Base-by-base conservation (phyloP, 176 grass and related monocot species). In the Luzula sylvatica region DNA sequence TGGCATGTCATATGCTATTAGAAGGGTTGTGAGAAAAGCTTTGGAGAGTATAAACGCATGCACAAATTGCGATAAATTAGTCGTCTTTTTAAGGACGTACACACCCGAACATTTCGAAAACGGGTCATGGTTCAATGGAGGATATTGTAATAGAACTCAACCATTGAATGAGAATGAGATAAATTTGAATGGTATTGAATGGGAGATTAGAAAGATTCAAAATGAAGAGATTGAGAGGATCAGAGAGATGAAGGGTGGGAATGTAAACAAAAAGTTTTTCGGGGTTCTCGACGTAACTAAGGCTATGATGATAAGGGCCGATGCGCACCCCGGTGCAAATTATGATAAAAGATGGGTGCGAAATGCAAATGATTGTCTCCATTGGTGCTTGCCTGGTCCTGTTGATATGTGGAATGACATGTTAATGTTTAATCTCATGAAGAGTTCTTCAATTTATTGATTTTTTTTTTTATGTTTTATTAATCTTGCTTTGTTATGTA, bases 261-360 rank as follows among this genome's bases (percentile, higher is more conserved):
- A 48, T 1, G 58, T 8, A 41, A 65, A 42, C 2, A 51, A 28
- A 4, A 50, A 18, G 22, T 55, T 25, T 59, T 82, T 83, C 42
- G 81, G 60, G 26, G 19, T 90, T 17, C 58, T 90, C 41, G 85
- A 98, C 52, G 81, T 90, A 38, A 98, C 92, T 7, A 86, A 50
- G 55, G 81, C 92, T 20, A 95, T 78, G 88, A 95, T 95, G 88
- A 50, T 88, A 51, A 75, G 88, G 39, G 88, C 79, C 23, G 88
- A 95, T 18, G 88, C 68, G 6, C 88, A 95, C 61, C 88, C 83
- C 0, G 88, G 76, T 32, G 42, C 15, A 24, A 60, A 78, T 53
- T 81, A 71, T 74, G 56, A 75, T 40, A 77, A 61, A 67, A 47
- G 53, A 35, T 77, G 69, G 83, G 52, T 27, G 9, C 50, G 56